Percentiles rank a stretch among this genome's conserved stretches.
Conservation (phyloP, 1,284 basidiomycete genomes). For the Blastosporella zonata region DNA sequence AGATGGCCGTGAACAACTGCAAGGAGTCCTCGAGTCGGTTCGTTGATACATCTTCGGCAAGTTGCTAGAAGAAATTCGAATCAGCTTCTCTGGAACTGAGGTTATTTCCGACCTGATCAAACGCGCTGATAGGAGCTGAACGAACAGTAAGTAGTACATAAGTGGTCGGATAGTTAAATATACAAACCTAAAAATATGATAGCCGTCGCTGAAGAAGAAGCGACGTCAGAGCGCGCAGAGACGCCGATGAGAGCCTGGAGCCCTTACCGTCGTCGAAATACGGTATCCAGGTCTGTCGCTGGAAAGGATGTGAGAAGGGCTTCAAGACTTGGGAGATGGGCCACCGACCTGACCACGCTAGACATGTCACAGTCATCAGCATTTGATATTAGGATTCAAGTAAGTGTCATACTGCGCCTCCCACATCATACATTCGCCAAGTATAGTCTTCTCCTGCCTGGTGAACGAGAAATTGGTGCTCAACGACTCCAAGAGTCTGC, state of each 20-base stretch:
- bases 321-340: neutral
- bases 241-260: neutral
- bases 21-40: slow-evolving; percentile 22
- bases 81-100: neutral
- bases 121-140: slow-evolving; percentile 15
- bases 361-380: neutral
- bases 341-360: slow-evolving; percentile 50
- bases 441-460: slow-evolving; percentile 51
- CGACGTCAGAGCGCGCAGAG: neutral
- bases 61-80: slow-evolving; percentile 12
- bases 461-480: slow-evolving; percentile 59
- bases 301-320: slow-evolving; percentile 5
- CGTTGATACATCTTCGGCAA: slow-evolving; percentile 16
- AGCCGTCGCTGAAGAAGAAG: slow-evolving; percentile 17
- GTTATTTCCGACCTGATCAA: slow-evolving; percentile 17
- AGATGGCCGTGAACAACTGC: slow-evolving; percentile 17
- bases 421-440: slow-evolving; percentile 70
- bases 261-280: slow-evolving; percentile 64
- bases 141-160: slow-evolving; percentile 16
- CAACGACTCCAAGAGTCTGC: slow-evolving; percentile 65
- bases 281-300: slow-evolving; percentile 71
- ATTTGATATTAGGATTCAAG: slow-evolving; percentile 2
- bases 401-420: slow-evolving; percentile 48
- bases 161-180: neutral
- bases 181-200: slow-evolving; percentile 19